phyloP scores from a whole-genome alignment of 305 asterid genomes.

The Withania somnifera region DNA sequence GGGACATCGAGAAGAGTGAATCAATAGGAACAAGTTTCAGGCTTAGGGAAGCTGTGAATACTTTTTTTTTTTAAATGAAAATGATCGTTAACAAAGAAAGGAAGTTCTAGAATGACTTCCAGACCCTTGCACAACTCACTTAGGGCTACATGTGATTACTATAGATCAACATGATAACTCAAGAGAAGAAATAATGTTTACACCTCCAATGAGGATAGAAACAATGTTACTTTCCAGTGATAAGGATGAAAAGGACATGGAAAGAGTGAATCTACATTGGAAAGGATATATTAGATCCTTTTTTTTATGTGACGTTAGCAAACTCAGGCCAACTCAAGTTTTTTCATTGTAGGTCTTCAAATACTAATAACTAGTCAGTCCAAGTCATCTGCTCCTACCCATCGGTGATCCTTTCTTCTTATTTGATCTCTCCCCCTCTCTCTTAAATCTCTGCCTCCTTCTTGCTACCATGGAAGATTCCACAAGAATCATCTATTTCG shows the following conservation, averaged over 20 bases:
- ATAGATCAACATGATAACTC: not conserved
- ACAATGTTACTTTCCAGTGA: not conserved
- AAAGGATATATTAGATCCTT: not conserved
- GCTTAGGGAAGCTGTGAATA: not conserved
- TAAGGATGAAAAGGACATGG: not conserved
- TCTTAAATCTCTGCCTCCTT: too few relatives aligned
- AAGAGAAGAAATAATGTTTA: not conserved
- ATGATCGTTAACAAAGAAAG: not conserved
- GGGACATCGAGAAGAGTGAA: not conserved
- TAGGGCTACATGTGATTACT: not conserved
- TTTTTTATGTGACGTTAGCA: not conserved
- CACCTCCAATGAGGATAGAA: not conserved
- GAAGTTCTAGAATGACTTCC: not conserved
- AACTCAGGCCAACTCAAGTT: too few relatives aligned
- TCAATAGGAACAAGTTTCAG: not conserved
- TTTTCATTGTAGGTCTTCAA: too few relatives aligned
- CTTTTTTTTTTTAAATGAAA: too few relatives aligned
- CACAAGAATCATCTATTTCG: too few relatives aligned
- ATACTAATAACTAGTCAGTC: too few relatives aligned
- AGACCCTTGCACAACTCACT: not conserved
- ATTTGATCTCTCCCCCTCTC: too few relatives aligned
- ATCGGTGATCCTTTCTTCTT: too few relatives aligned
- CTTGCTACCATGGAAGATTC: too few relatives aligned
- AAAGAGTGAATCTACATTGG: not conserved
- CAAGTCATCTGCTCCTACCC: too few relatives aligned